Conservation (phyloP, 108 stramenopile species). For the Fistulifera pelliculosa region DNA sequence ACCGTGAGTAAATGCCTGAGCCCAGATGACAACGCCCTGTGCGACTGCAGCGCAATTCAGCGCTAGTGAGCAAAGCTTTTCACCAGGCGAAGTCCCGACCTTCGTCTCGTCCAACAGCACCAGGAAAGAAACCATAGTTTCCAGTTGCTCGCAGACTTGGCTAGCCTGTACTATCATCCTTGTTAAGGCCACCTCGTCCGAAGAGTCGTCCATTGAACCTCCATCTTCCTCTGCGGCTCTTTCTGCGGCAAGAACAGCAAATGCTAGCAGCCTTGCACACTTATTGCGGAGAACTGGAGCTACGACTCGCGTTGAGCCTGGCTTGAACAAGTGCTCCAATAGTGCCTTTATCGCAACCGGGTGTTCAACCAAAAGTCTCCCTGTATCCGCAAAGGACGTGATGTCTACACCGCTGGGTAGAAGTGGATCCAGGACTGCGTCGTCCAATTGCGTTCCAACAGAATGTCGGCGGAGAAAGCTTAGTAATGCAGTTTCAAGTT, state of each 20-base stretch:
- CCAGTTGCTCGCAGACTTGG: constrained; percentile 69
- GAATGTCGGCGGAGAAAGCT: constrained; percentile 46
- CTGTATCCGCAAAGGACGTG: constrained; percentile 24
- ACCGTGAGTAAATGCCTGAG: constrained; percentile 45
- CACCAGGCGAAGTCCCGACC: constrained; percentile 38
- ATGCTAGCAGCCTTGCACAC: constrained; percentile 58
- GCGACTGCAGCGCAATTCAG: constrained; percentile 53
- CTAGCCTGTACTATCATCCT: constrained; percentile 43
- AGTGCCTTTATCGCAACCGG: constrained; percentile 52
- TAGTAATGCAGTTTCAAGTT: constrained; percentile 44
- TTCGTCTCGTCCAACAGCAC: constrained; percentile 14
- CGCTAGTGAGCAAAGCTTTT: constrained; percentile 54
- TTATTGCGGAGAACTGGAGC: constrained; percentile 37
- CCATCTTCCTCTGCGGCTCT: constrained; percentile 11
- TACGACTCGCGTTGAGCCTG: constrained; percentile 28
- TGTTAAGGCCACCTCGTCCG: constrained; percentile 46
- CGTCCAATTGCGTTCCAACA: constrained; percentile 49
- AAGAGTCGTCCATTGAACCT: constrained; percentile 1
- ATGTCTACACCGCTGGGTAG: constrained; percentile 25
- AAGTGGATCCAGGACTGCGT: constrained; percentile 43
- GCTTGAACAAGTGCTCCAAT: constrained; percentile 53
- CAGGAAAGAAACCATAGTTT: constrained; percentile 75
- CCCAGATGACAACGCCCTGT: constrained; percentile 75
- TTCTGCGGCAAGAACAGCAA: constrained; percentile 59
- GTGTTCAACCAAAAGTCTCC: constrained; percentile 48